phyloP scores from a whole-genome alignment of 2,329 filamentous ascomycete genomes.

The Xylaria sp. region DNA sequence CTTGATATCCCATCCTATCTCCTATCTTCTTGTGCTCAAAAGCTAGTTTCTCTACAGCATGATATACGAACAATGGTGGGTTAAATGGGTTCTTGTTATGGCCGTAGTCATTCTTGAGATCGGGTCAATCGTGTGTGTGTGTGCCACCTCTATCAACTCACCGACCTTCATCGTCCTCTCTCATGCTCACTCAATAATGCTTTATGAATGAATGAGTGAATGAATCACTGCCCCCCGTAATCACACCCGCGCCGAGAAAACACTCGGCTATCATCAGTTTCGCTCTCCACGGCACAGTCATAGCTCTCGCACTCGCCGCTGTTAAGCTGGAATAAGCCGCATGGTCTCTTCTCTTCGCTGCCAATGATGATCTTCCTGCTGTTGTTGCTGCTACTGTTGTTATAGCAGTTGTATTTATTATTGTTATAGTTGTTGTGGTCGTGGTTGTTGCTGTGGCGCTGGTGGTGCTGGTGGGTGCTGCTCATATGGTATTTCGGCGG shows the following conservation, averaged over 20 bases:
- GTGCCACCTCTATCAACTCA: constrained; percentile 30
- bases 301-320: background rate
- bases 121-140: constrained; percentile 32
- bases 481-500: background rate
- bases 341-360: background rate
- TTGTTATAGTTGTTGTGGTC: too few species aligned
- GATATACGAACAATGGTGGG: constrained; percentile 29
- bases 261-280: background rate
- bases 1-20: background rate
- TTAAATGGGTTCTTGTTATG: constrained; percentile 35
- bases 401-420: too few species aligned
- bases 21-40: background rate
- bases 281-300: background rate
- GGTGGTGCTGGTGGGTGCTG: background rate
- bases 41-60: constrained; percentile 27
- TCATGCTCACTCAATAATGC: too few species aligned
- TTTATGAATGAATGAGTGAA: too few species aligned
- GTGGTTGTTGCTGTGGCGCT: too few species aligned
- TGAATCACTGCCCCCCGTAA: background rate
- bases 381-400: background rate
- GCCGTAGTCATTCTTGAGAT: constrained; percentile 37
- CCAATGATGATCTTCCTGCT: background rate
- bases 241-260: background rate
- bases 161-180: constrained; percentile 28
- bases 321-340: background rate